These are phyloP conservation scores for Madurella mycetomatis DNA, from an alignment of 2,329 filamentous ascomycete genomes.

Conservation along the genomic window DNA sequence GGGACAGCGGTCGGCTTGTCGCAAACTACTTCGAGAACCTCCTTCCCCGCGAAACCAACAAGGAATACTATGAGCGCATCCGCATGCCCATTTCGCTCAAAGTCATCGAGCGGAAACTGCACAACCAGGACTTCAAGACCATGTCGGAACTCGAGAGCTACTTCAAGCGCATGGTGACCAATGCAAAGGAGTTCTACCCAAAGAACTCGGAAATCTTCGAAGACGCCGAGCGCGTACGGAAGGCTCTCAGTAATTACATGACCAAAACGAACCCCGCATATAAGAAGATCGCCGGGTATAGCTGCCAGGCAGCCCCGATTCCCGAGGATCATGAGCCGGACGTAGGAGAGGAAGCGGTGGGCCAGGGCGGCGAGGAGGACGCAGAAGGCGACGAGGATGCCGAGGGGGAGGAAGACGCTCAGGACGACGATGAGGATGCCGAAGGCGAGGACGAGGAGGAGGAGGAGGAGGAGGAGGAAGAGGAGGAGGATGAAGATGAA, in stretches of 20 bases:
- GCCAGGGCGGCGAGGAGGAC: constrained; percentile 31
- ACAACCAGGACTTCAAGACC: constrained; percentile 61
- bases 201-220: constrained; percentile 69
- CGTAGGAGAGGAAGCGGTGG: constrained; percentile 23
- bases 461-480: constrained; percentile 27
- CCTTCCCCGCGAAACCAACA: constrained; percentile 57
- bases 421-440: constrained; percentile 28
- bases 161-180: constrained; percentile 81
- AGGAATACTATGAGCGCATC: constrained; percentile 74
- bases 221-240: constrained; percentile 81
- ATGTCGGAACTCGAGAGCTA: constrained; percentile 77
- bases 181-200: constrained; percentile 79
- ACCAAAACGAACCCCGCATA: constrained; percentile 82
- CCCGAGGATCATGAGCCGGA: constrained; percentile 44
- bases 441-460: constrained; percentile 29
- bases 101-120: constrained; percentile 71
- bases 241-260: constrained; percentile 85
- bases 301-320: constrained; percentile 68
- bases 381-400: constrained; percentile 25
- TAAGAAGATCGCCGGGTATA: constrained; percentile 59
- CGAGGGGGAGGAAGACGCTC: constrained; percentile 31
- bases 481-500: constrained; percentile 27
- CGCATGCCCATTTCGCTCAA: constrained; percentile 74
- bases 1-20: constrained; percentile 63
- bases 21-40: constrained; percentile 71